phyloP scores from a whole-genome alignment of 257 asterid species.

The Haberlea rhodopensis region DNA sequence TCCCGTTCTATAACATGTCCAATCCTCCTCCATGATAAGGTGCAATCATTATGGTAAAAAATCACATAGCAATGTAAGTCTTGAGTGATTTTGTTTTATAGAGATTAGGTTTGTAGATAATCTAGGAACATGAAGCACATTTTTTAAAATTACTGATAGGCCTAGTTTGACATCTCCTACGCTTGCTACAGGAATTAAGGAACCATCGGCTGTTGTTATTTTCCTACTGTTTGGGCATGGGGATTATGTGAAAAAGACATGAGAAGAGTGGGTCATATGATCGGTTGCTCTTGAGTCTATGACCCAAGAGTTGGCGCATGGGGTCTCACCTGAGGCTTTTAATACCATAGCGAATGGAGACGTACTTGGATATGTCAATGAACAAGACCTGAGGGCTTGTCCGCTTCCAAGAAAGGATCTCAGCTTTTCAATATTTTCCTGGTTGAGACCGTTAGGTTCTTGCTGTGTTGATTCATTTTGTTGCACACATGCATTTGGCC shows the following conservation, averaged over 20 bases:
- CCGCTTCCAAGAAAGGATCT: not conserved
- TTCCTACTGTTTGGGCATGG: slow-evolving; percentile 4
- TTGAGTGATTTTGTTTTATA: slow-evolving; percentile 1
- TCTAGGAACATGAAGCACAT: slow-evolving; percentile 24
- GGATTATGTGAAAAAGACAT: not conserved
- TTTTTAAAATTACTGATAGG: not conserved
- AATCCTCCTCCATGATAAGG: slow-evolving; percentile 20
- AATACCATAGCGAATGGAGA: not conserved
- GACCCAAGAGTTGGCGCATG: slow-evolving; percentile 1
- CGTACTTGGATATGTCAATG: slow-evolving; percentile 13
- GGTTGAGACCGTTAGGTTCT: not conserved
- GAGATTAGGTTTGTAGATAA: slow-evolving; percentile 12
- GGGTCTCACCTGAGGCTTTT: not conserved
- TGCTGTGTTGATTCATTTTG: not conserved
- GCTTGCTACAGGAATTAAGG: slow-evolving; percentile 16
- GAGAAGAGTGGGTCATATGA: slow-evolving; percentile 8
- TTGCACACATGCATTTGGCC: not conserved
- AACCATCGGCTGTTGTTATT: slow-evolving; percentile 15
- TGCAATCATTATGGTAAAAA: not conserved
- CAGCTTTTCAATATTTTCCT: not conserved
- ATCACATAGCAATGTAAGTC: slow-evolving; percentile 1
- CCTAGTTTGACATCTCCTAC: too few relatives aligned
- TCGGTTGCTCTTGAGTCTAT: slow-evolving; percentile 20
- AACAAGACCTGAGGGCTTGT: slow-evolving; percentile 8
- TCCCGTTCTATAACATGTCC: slow-evolving; percentile 7